Evolutionary conservation across 805 yeast species (phyloP).

Genomic region (Ogataea salicorniae): DNA sequence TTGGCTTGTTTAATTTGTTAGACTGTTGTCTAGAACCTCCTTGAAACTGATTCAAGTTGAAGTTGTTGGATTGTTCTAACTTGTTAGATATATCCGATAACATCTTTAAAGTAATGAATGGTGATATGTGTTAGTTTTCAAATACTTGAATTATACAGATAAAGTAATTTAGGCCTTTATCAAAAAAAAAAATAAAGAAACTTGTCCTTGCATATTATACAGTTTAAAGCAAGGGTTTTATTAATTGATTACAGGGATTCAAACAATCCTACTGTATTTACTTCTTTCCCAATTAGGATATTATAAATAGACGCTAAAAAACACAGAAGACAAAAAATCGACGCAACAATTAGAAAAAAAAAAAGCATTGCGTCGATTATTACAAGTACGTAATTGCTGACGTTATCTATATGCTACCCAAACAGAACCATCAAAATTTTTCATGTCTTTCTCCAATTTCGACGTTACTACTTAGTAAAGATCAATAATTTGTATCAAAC

Average conservation of each 20-base stretch:
- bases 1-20: background rate
- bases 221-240: background rate
- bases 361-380: background rate
- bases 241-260: background rate
- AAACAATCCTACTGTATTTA: background rate
- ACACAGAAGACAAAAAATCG: no score
- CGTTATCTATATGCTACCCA: no score
- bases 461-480: no score
- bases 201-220: background rate
- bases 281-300: slow-evolving; percentile 2
- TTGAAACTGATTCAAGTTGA: slow-evolving; percentile 7
- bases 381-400: no score
- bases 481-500: no score
- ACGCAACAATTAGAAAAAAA: background rate
- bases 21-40: background rate
- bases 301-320: background rate
- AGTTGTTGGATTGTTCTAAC: slow-evolving; percentile 16
- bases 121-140: no score
- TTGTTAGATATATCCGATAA: slow-evolving; percentile 5
- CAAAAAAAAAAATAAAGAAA: background rate
- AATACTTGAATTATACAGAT: no score
- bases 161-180: no score
- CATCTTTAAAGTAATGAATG: background rate
- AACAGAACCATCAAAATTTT: no score
- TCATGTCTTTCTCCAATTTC: no score